Evolutionary conservation across 495 filamentous ascomycete species (phyloP).

Genomic region (Bryoglossum gracile): DNA sequence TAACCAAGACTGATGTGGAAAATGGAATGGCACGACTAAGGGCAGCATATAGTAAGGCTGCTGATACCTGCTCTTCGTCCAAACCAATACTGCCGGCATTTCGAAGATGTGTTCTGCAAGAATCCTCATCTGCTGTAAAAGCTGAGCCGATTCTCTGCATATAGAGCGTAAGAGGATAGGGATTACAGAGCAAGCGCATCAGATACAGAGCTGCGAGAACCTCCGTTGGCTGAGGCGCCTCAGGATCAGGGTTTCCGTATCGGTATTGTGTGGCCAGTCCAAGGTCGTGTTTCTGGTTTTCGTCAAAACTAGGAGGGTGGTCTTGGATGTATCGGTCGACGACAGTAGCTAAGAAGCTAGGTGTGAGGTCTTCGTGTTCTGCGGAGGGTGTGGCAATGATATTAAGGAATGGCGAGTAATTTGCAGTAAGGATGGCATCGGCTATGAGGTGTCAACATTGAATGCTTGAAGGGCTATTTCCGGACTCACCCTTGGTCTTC

Average conservation of each 20-base stretch:
- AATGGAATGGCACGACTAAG: constrained; percentile 69
- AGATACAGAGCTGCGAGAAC: constrained; percentile 69
- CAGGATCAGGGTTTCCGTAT: constrained; percentile 49
- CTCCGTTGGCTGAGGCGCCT: constrained; percentile 57
- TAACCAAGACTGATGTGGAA: constrained; percentile 66
- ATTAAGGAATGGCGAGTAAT: constrained; percentile 65
- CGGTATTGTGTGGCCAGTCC: constrained; percentile 58
- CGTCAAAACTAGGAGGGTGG: constrained; percentile 73
- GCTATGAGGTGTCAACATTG: constrained; percentile 44
- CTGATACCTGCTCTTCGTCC: constrained; percentile 73
- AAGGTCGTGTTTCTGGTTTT: constrained; percentile 62
- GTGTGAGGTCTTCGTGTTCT: constrained; percentile 53
- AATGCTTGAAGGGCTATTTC: constrained; percentile 24
- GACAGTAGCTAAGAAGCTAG: constrained; percentile 62
- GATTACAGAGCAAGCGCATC: constrained; percentile 54
- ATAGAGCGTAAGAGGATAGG: constrained; percentile 62
- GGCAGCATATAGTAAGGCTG: constrained; percentile 65
- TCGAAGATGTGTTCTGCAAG: constrained; percentile 48
- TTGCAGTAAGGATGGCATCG: constrained; percentile 73
- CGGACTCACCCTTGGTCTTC: constrained; percentile 70
- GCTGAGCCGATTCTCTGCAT: constrained; percentile 68
- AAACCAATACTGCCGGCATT: constrained; percentile 59
- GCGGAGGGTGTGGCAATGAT: constrained; percentile 51
- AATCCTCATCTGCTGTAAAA: constrained; percentile 44
- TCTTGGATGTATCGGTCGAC: constrained; percentile 76